These are phyloP conservation scores for Moelleriella libera DNA, from an alignment of 2,329 filamentous ascomycete species.

Conservation along the genomic window DNA sequence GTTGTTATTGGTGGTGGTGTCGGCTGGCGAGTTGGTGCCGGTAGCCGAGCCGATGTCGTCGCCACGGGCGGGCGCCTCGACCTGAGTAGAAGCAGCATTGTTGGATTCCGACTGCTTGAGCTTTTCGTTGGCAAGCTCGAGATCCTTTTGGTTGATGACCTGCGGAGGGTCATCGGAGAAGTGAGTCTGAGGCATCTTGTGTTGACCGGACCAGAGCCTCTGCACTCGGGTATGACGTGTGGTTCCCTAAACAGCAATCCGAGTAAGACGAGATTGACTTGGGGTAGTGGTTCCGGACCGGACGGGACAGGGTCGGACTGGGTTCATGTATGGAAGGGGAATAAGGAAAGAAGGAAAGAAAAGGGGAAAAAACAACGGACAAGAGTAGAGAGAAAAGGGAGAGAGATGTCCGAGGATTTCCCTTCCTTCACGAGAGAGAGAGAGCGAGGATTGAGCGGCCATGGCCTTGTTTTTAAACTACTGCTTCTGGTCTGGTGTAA, in stretches of 20 bases:
- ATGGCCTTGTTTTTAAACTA: background rate
- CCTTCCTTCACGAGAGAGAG: background rate
- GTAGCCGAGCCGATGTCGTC: constrained; percentile 1
- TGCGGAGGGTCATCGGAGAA: constrained; percentile 22
- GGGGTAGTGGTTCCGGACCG: no score
- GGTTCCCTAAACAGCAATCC: no score
- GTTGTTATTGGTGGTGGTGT: background rate
- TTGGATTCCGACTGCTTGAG: constrained; percentile 16
- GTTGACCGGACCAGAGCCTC: background rate
- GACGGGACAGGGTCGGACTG: no score
- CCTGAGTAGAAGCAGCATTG: background rate
- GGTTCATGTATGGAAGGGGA: no score
- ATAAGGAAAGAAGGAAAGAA: no score
- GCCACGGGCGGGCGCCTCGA: background rate
- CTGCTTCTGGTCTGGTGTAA: background rate
- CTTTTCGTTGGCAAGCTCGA: constrained; percentile 20
- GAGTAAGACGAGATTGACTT: no score
- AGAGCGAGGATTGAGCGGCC: background rate
- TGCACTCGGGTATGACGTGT: no score
- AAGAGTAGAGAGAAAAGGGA: background rate
- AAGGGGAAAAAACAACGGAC: no score
- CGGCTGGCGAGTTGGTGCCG: constrained; percentile 3
- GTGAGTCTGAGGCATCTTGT: constrained; percentile 15
- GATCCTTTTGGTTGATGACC: constrained; percentile 20
- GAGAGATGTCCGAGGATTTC: background rate